Conservation (phyloP, 1,139 yeast species). For the Yamadazyma jaroonii region DNA sequence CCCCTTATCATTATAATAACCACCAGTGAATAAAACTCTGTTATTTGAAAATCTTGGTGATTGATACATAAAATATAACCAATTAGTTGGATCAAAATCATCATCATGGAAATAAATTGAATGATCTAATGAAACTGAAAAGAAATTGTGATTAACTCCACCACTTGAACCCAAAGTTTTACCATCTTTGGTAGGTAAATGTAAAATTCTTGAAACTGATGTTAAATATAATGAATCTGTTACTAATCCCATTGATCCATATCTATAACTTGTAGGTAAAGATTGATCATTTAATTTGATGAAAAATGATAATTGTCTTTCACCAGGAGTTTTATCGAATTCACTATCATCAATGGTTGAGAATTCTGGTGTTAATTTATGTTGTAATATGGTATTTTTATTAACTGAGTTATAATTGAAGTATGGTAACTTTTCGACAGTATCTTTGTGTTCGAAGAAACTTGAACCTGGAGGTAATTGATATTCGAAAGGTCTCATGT, state of each 20-base stretch:
- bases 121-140: conserved; percentile 44
- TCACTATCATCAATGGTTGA: conserved; percentile 17
- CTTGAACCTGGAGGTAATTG: conserved; percentile 27
- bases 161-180: conserved; percentile 18
- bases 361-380: conserved; percentile 29
- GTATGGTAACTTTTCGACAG: conserved; percentile 19
- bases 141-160: conserved; percentile 23
- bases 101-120: conserved; percentile 42
- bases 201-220: conserved; percentile 27
- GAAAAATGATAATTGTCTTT: conserved; percentile 32
- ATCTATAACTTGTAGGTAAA: conserved; percentile 8
- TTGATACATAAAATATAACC: conserved; percentile 34
- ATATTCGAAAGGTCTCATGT: conserved; percentile 31
- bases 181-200: conserved; percentile 20
- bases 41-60: conserved; percentile 39
- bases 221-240: conserved; percentile 37
- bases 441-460: conserved; percentile 22
- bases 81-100: conserved; percentile 39
- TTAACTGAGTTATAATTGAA: conserved; percentile 12
- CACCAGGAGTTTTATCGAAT: conserved; percentile 23
- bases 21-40: conserved; percentile 36
- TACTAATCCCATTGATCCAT: conserved; percentile 24
- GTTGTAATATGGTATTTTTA: conserved; percentile 22
- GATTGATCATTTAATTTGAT: conserved; percentile 24
- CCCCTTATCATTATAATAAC: conserved; percentile 33